A percentile compares a stretch with the other conserved stretches of the same genome.
phyloP scores from a whole-genome alignment of 2,329 filamentous ascomycete species.

The Cadophora sp. region DNA sequence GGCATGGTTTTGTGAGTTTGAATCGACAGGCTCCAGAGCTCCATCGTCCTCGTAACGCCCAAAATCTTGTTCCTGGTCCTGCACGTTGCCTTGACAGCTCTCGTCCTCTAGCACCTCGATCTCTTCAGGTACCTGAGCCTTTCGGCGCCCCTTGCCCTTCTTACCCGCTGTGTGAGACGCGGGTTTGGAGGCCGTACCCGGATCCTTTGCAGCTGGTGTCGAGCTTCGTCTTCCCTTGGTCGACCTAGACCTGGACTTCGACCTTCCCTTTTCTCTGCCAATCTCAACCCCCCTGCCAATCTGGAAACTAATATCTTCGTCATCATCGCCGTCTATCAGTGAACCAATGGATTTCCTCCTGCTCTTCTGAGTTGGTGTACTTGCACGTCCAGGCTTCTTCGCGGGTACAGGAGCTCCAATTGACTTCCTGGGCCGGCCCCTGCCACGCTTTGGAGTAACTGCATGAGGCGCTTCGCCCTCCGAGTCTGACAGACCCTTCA shows the following conservation, averaged over 20 bases:
- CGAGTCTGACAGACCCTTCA: constrained; percentile 45
- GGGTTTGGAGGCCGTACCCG: constrained; percentile 21
- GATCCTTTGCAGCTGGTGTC: constrained; percentile 31
- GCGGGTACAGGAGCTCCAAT: constrained; percentile 47
- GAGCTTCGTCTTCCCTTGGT: constrained; percentile 29
- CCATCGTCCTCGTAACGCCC: constrained; percentile 15
- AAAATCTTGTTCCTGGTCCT: constrained; percentile 10
- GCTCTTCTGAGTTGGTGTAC: constrained; percentile 37
- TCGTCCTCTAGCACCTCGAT: constrained; percentile 28
- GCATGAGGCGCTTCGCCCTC: constrained; percentile 38
- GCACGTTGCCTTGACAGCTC: constrained; percentile 18
- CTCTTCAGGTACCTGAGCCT: constrained; percentile 31
- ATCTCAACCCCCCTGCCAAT: constrained; percentile 37
- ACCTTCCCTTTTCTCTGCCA: constrained; percentile 37
- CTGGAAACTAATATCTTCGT: constrained; percentile 36
- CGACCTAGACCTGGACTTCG: constrained; percentile 41
- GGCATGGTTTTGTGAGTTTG: constrained; percentile 17
- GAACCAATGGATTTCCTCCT: constrained; percentile 40
- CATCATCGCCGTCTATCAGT: constrained; percentile 39
- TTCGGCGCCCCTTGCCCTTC: constrained; percentile 37
- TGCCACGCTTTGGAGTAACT: constrained; percentile 49
- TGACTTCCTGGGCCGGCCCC: constrained; percentile 53
- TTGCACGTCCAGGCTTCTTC: constrained; percentile 37
- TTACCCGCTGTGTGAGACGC: constrained; percentile 29
- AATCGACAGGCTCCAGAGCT: constrained; percentile 21